Evolutionary conservation across 768 basidiomycete genomes (phyloP).

Genomic region (Podaxis sp.): DNA sequence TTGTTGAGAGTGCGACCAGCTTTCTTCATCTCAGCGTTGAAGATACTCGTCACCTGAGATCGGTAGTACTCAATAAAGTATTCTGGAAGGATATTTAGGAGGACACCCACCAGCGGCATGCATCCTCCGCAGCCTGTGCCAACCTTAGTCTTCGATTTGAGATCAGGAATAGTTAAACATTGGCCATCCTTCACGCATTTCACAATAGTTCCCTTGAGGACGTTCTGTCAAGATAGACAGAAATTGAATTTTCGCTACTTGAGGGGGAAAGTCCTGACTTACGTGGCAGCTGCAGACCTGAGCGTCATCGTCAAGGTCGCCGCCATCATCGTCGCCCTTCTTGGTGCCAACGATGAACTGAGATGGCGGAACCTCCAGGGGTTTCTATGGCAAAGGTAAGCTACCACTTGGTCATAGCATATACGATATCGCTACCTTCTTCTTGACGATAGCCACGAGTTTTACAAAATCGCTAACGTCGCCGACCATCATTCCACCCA

Average conservation of each 20-base stretch:
- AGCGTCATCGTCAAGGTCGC: slow-evolving; percentile 67
- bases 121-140: slow-evolving; percentile 78
- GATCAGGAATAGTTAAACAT: slow-evolving; percentile 42
- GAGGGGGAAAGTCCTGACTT: slow-evolving; percentile 15
- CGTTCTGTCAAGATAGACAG: slow-evolving; percentile 38
- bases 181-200: slow-evolving; percentile 49
- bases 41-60: slow-evolving; percentile 27
- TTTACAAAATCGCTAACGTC: slow-evolving; percentile 68
- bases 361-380: slow-evolving; percentile 60
- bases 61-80: not conserved
- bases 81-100: slow-evolving; percentile 17
- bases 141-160: slow-evolving; percentile 68
- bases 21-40: slow-evolving; percentile 65
- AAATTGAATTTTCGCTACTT: not conserved
- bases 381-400: slow-evolving; percentile 42
- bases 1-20: slow-evolving; percentile 57
- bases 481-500: slow-evolving; percentile 83
- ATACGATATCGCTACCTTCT: slow-evolving; percentile 41
- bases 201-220: slow-evolving; percentile 56
- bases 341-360: slow-evolving; percentile 63
- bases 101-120: slow-evolving; percentile 45
- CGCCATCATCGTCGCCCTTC: slow-evolving; percentile 54
- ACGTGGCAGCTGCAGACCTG: slow-evolving; percentile 73
- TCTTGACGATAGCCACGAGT: slow-evolving; percentile 67
- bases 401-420: not conserved